These are phyloP conservation scores for Aegilops umbellulata DNA, from an alignment of 176 grass and related monocot genomes.

Conservation along the genomic window DNA sequence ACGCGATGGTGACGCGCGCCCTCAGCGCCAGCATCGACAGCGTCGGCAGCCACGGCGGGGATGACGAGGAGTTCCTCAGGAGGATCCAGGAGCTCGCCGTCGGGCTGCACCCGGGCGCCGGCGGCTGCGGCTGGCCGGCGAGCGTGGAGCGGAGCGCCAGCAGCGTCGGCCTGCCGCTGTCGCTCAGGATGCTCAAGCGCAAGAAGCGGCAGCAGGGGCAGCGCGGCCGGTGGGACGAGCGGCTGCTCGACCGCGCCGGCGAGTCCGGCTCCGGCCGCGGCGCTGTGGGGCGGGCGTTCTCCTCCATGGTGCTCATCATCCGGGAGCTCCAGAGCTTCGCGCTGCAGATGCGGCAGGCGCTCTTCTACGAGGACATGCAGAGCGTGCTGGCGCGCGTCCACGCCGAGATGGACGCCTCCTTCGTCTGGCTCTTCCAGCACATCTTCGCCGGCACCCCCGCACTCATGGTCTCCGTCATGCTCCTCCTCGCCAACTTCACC, in stretches of 20 bases:
- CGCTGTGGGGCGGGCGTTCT: slow-evolving; percentile 78
- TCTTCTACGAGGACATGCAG: slow-evolving; percentile 71
- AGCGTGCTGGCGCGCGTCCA: slow-evolving; percentile 56
- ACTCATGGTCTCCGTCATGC: slow-evolving; percentile 96
- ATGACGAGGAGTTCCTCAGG: slow-evolving; percentile 57
- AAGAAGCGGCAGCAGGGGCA: slow-evolving; percentile 57
- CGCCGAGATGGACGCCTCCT: slow-evolving; percentile 87
- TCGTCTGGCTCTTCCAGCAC: slow-evolving; percentile 99
- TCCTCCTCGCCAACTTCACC: slow-evolving; percentile 95
- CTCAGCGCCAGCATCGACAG: slow-evolving; percentile 49
- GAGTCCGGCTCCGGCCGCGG: slow-evolving; percentile 49
- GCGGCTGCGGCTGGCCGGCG: slow-evolving; percentile 42
- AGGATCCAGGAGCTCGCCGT: slow-evolving; percentile 64
- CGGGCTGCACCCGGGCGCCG: slow-evolving; percentile 32
- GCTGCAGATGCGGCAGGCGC: slow-evolving; percentile 63
- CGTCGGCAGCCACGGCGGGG: slow-evolving; percentile 47
- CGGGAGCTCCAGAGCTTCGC: slow-evolving; percentile 89
- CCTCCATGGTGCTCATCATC: slow-evolving; percentile 98
- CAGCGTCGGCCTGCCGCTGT: slow-evolving; percentile 68
- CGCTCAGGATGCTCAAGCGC: slow-evolving; percentile 81
- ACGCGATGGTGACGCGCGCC: slow-evolving; percentile 31
- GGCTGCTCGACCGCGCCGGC: slow-evolving; percentile 39
- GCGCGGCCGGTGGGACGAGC: slow-evolving; percentile 40
- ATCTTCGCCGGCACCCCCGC: slow-evolving; percentile 85
- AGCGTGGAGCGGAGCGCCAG: slow-evolving; percentile 66